phyloP scores from a whole-genome alignment of 2,329 filamentous ascomycete genomes.

The Calonectria pteridis region DNA sequence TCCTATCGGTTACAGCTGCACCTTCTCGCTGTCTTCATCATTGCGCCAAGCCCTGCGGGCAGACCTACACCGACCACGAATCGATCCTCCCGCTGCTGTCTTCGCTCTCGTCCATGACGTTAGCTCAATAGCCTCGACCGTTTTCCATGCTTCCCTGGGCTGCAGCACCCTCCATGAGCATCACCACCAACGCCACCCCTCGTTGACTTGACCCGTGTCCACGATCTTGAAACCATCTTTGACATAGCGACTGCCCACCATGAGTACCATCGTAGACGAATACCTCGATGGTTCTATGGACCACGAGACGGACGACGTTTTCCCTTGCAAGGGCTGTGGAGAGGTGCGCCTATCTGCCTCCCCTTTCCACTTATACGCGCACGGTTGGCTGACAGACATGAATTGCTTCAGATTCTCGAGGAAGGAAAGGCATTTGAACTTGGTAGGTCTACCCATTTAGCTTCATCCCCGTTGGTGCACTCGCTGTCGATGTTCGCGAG shows the following conservation, averaged over 20 bases:
- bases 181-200: slow-evolving; percentile 27
- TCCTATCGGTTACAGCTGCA: slow-evolving; percentile 24
- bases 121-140: slow-evolving; percentile 39
- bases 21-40: slow-evolving; percentile 26
- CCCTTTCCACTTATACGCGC: not conserved
- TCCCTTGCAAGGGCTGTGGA: slow-evolving; percentile 93
- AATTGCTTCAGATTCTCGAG: slow-evolving; percentile 81
- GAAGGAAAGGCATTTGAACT: slow-evolving; percentile 99
- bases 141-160: slow-evolving; percentile 38
- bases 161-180: slow-evolving; percentile 38
- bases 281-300: slow-evolving; percentile 78
- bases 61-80: slow-evolving; percentile 26
- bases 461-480: not conserved
- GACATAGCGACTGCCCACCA: slow-evolving; percentile 44
- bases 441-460: slow-evolving; percentile 68
- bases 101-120: slow-evolving; percentile 40
- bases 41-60: slow-evolving; percentile 28
- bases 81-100: slow-evolving; percentile 24
- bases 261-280: slow-evolving; percentile 68
- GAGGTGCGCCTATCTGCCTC: slow-evolving; percentile 70
- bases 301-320: slow-evolving; percentile 83
- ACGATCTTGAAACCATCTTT: slow-evolving; percentile 22
- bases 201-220: slow-evolving; percentile 26
- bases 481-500: slow-evolving; percentile 6
- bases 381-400: slow-evolving; percentile 32